Evolutionary conservation across 2,329 filamentous ascomycete species (phyloP), one percentile per base, ranked within the genome.

Genomic region (Monosporascus sp.): DNA sequence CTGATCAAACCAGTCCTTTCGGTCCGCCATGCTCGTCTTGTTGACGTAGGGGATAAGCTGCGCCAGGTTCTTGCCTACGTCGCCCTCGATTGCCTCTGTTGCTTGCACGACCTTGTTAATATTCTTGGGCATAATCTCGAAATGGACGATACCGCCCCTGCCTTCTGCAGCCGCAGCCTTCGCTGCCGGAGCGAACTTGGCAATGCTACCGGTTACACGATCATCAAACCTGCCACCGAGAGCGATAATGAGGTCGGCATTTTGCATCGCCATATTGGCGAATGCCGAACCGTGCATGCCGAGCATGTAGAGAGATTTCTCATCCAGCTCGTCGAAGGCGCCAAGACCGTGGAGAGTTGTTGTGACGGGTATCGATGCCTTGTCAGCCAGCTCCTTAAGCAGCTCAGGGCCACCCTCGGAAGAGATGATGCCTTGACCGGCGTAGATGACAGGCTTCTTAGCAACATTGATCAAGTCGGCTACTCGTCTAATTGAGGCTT

Each of bases 41-140:
- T 89, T 73, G 22, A 97, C 74, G 51, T 84, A 77, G 11, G 93
- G 92, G 37, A 97, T 65, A 50, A 97, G 85, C 31, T 82, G 74
- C 50, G 78, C 78, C 37, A 97, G 77, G 72, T 96, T 97, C 19
- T 85, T 76, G 3, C 86, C 85, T 31, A 96, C 90, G 67, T 97
- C 93, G 55, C 94, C 94, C 74, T 96, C 93, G 19, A 97, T 87
- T 46, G 94, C 93, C 75, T 97, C 91, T 43, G 89, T 97, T 7
- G 93, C 92, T 74, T 97, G 91, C 16, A 99, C 88, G 43, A 97
- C 92, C 82, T 97, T 99, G 85, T 97, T 97, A 77, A 97, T 97
- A 78, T 99, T 97, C 86, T 99, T 99, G 64, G 94, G 93, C 87
- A 97, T 88, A 65, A 99, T 93, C 70, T 97, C 93, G 66, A 97